Conservation (phyloP, 129 eudicot species). For the Deinandra increscens region DNA sequence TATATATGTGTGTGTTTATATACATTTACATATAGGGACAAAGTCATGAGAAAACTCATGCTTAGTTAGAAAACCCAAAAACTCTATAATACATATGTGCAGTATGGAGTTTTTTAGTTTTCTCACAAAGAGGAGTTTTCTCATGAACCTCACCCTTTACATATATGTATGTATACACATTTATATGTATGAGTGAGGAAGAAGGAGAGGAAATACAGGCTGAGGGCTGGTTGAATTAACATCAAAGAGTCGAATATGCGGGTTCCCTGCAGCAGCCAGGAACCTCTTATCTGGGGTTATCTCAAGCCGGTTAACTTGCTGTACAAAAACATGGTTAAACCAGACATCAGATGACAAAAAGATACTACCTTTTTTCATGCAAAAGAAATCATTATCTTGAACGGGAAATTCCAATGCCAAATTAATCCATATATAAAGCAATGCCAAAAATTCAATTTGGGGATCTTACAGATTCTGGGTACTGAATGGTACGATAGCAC, state of each 20-base stretch:
- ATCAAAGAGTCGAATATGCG: slow-evolving; percentile 89
- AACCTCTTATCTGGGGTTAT: slow-evolving; percentile 92
- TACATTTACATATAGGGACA: not conserved
- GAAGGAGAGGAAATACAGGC: slow-evolving; percentile 51
- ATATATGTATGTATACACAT: not conserved
- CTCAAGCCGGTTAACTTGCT: slow-evolving; percentile 98
- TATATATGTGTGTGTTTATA: not conserved
- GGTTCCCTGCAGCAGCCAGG: slow-evolving; percentile 96
- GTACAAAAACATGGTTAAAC: slow-evolving; percentile 18
- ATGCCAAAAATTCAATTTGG: not conserved
- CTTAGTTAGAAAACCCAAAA: too few species aligned
- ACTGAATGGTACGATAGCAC: slow-evolving; percentile 92
- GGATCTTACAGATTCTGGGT: slow-evolving; percentile 85
- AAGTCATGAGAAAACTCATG: too few species aligned
- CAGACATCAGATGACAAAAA: slow-evolving; percentile 21
- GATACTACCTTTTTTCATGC: not conserved
- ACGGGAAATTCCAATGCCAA: too few species aligned
- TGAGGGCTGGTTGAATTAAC: slow-evolving; percentile 83
- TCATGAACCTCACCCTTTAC: too few species aligned
- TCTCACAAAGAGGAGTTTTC: too few species aligned
- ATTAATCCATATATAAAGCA: too few species aligned
- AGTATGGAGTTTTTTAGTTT: too few species aligned
- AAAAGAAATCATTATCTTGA: not conserved
- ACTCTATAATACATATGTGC: too few species aligned
- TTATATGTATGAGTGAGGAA: not conserved